Percentiles rank a stretch among this genome's conserved stretches.
These are phyloP conservation scores for Penicillium sp. DNA, from an alignment of 2,329 filamentous ascomycete species.

Conservation along the genomic window DNA sequence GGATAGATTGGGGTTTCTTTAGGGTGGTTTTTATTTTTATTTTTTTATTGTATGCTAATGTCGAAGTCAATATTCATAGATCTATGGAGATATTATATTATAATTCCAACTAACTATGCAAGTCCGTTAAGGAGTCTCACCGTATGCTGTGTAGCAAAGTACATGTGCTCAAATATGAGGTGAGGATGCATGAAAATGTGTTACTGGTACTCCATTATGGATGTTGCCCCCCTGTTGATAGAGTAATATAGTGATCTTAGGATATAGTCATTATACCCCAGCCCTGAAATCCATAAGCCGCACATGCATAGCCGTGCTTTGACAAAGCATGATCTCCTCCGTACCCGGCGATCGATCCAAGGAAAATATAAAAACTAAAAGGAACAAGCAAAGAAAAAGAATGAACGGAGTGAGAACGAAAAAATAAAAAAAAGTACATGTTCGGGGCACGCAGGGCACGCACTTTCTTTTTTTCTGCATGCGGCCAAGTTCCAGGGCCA, in stretches of 20 bases:
- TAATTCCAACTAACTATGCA: conserved; percentile 2
- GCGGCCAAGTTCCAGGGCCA: conserved; percentile 21
- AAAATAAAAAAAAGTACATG: conserved; percentile 3
- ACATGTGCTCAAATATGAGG: neutral
- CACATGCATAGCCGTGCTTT: conserved; percentile 13
- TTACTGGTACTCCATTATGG: neutral
- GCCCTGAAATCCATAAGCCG: conserved; percentile 3
- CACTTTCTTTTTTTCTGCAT: conserved; percentile 30
- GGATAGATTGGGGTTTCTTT: neutral
- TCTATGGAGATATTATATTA: neutral
- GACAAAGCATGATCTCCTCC: neutral
- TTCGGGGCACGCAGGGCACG: conserved; percentile 17
- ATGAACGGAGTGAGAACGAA: neutral
- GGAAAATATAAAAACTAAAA: neutral
- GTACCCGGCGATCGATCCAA: conserved; percentile 5
- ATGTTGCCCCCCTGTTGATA: neutral
- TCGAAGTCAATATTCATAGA: neutral
- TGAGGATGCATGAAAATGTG: neutral
- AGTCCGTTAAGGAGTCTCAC: neutral
- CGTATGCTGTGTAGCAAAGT: neutral
- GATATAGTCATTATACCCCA: neutral
- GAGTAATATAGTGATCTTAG: neutral
- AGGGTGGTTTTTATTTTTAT: too few species aligned
- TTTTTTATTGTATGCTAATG: too few species aligned
- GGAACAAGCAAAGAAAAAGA: neutral